Base-by-base conservation (phyloP, 225 moss, liverwort and hornwort species). In the Asterella californica region DNA sequence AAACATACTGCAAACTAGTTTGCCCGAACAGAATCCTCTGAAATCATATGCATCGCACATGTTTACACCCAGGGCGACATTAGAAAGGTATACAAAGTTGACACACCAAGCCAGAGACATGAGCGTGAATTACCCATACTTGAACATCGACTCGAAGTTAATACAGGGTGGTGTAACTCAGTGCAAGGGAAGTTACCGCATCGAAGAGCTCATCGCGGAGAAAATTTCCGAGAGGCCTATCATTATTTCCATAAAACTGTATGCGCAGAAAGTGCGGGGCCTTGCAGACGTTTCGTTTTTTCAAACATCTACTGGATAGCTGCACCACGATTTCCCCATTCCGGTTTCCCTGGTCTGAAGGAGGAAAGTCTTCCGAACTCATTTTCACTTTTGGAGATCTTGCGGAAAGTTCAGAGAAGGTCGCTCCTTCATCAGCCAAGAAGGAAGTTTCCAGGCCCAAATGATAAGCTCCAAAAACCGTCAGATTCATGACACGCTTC, bases 381-480 rank as follows among this genome's bases (percentile, higher is more conserved):
- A 62, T 67, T 46, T 83, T 71, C 82, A 71, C 54, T 5, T 84
- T 82, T 27, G 90, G 85, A 64, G 92, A 90, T 70, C 80, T 88
- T 79, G 82, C 79, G 34, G 90, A 77, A 45, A 84, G 84, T 80
- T 90, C 88, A 79, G 91, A 90, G 50, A 97, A 77, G 36, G 90
- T 91, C 54, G 96, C 96, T 77, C 96, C 96, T 72, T 97, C 93
- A 70, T 97, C 96, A 77, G 91, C 93, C 88, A 97, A 86, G 78
- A 97, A 97, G 30, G 96, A 97, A n/a, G 96, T 97, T 85, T 97
- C 96, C 76, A 97, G 81, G 34, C 90, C 91, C 69, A 97, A 84
- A 84, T 97, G 96, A 83, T 97, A 97, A 50, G 96, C 96, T 78
- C 91, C 92, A 84, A 93, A 97, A 45, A 94, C 90, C 52, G 96